Evolutionary conservation across 768 basidiomycete genomes (phyloP), one percentile per base, ranked within the genome.

Genomic region (Mycena pura): DNA sequence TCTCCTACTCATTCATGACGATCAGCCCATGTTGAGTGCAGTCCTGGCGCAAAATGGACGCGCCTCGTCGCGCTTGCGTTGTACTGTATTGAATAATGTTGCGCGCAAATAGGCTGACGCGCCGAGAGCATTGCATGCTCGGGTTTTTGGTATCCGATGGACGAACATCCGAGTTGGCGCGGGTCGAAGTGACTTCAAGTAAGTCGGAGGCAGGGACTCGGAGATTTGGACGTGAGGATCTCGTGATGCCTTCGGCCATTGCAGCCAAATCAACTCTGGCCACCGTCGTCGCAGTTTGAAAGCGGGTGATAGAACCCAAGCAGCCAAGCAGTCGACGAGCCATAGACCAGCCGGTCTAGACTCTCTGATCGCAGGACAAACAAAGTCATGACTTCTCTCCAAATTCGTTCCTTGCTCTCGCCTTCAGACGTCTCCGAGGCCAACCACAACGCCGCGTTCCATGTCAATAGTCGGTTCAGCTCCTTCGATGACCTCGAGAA

Each of bases 401-500:
- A 81, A 56, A 79, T 91, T 29, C 80, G 76, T 64, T 71, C 75
- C 9, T 68, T 89, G 19, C 81, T 84, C 57, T 70, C 78, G 32
- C 83, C 83, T 21, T 83, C 89, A 28, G 78, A 80, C 66, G 27
- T 68, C 22, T 59, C 71, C 19, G 62, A 76, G 15, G 76, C 79
- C 57, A 65, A 76, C 58, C 68, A 66, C 58, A 82, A 66, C 62
- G 73, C 80, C 51, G 69, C 66, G 40, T 67, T 63, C 50, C 76
- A 60, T 62, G 60, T 92, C 6, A 81, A 90, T 60, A 66, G 73
- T 7, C 76, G 75, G 6, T 86, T 85, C 59, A 65, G 72, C 6
- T 78, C 83, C 4, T 72, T 85, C 32, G 78, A 83, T 10, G 81
- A 86, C 62, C 80, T 92, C 4, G 77, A 81, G 28, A 71, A 73